Percentiles rank a stretch among this genome's conserved stretches.
Conservation (phyloP, 164 flowering plant genomes). For the Pachysandra terminalis region DNA sequence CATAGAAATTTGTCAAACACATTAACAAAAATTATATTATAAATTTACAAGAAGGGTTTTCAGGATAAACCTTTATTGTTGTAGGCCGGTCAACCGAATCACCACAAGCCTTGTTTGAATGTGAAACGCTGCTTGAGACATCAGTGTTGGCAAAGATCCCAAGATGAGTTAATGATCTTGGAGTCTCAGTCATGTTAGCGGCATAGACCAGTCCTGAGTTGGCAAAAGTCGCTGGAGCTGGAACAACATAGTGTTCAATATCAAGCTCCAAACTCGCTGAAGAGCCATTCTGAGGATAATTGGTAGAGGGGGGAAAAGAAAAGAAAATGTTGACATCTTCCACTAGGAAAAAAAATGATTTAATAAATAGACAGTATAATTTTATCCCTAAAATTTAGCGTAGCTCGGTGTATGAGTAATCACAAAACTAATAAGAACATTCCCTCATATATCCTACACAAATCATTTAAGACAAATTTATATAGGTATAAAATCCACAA, state of each 20-base stretch:
- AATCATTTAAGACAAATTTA: too few relatives aligned
- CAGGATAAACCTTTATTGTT: slow-evolving; percentile 46
- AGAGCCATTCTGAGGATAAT: slow-evolving; percentile 53
- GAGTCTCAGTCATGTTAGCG: slow-evolving; percentile 85
- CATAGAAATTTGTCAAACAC: neutral
- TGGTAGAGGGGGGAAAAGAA: too few relatives aligned
- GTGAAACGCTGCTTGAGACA: slow-evolving; percentile 29
- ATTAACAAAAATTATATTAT: too few relatives aligned
- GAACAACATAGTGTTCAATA: slow-evolving; percentile 93
- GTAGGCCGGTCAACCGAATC: slow-evolving; percentile 43
- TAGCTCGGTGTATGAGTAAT: too few relatives aligned
- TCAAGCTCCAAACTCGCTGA: slow-evolving; percentile 91
- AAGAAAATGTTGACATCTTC: too few relatives aligned
- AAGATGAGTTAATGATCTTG: slow-evolving; percentile 50
- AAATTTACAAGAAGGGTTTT: slow-evolving; percentile 17
- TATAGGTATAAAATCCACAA: too few relatives aligned
- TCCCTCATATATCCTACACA: too few relatives aligned
- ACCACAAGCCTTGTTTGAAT: slow-evolving; percentile 33
- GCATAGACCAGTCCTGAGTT: slow-evolving; percentile 67
- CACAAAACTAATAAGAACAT: too few relatives aligned
- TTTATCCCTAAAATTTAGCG: too few relatives aligned
- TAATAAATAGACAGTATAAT: too few relatives aligned
- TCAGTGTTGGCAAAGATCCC: slow-evolving; percentile 42
- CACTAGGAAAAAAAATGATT: too few relatives aligned
- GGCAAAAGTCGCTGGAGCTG: slow-evolving; percentile 68